Conservation (phyloP, 176 grass and related monocot species). For the Phyllostachys edulis region DNA sequence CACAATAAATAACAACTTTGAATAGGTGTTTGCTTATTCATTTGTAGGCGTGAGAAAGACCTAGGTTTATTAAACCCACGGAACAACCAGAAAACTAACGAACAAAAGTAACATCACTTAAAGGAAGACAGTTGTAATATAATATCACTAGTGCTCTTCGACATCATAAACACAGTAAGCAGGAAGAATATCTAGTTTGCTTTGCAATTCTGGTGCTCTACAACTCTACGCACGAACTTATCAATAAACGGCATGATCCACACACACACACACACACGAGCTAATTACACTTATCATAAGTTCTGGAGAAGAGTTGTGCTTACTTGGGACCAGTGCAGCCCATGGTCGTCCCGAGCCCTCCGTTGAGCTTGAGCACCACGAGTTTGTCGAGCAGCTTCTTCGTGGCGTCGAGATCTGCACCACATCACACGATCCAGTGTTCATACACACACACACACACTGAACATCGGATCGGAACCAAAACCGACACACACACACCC, state of each 20-base stretch:
- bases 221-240: neutral
- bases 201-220: neutral
- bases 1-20: neutral
- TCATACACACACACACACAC: neutral
- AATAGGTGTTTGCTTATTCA: neutral
- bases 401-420: conserved; percentile 70
- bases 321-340: conserved; percentile 98
- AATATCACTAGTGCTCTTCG: neutral
- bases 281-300: neutral
- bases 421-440: conserved; percentile 29
- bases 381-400: conserved; percentile 94
- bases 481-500: conserved; percentile 18
- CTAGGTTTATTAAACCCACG: neutral
- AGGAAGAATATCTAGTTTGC: neutral
- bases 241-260: neutral
- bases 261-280: neutral
- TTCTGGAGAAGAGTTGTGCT: conserved; percentile 21
- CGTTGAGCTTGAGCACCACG: conserved; percentile 97
- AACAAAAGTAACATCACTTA: conserved; percentile 3
- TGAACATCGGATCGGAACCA: neutral
- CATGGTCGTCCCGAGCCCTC: conserved; percentile 96
- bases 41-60: neutral
- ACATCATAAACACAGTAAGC: neutral
- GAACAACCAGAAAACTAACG: conserved; percentile 20
- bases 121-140: neutral